These are phyloP conservation scores for Neopestalotiopsis sp. DNA, from an alignment of 2,329 filamentous ascomycete species.

Conservation along the genomic window DNA sequence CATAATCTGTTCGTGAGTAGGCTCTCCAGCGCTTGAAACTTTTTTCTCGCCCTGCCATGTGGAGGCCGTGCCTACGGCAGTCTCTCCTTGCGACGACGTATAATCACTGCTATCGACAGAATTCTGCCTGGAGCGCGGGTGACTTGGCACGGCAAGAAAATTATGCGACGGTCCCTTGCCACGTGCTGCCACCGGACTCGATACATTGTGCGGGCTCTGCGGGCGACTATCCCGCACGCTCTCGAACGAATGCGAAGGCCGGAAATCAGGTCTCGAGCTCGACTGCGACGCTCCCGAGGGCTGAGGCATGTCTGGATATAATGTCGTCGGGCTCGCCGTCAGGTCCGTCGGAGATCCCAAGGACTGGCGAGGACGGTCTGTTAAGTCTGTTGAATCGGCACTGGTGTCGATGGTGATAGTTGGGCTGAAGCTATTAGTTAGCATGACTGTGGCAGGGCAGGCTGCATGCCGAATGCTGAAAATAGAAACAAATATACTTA, in stretches of 20 bases:
- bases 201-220: conserved; percentile 75
- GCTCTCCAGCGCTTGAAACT: conserved; percentile 34
- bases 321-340: conserved; percentile 33
- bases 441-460: not conserved
- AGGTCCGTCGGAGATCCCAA: conserved; percentile 33
- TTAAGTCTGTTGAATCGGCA: conserved; percentile 24
- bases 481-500: conserved; percentile 15
- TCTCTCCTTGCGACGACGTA: conserved; percentile 65
- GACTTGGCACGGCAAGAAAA: conserved; percentile 71
- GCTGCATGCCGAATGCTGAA: not conserved
- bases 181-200: conserved; percentile 56
- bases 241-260: conserved; percentile 66
- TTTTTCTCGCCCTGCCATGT: conserved; percentile 48
- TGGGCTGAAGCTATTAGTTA: conserved; percentile 28
- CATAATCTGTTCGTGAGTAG: conserved; percentile 61
- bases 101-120: conserved; percentile 72
- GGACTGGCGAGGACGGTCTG: conserved; percentile 28
- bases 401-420: conserved; percentile 44
- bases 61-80: conserved; percentile 56
- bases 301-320: conserved; percentile 20
- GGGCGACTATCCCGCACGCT: conserved; percentile 66
- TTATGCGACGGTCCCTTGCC: conserved; percentile 52
- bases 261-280: conserved; percentile 47
- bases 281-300: conserved; percentile 24
- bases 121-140: conserved; percentile 66